A percentile compares a stretch with the other conserved stretches of the same genome.
Evolutionary conservation across 306 rosid species (phyloP).

Genomic region (Ochetophila trinervis): DNA sequence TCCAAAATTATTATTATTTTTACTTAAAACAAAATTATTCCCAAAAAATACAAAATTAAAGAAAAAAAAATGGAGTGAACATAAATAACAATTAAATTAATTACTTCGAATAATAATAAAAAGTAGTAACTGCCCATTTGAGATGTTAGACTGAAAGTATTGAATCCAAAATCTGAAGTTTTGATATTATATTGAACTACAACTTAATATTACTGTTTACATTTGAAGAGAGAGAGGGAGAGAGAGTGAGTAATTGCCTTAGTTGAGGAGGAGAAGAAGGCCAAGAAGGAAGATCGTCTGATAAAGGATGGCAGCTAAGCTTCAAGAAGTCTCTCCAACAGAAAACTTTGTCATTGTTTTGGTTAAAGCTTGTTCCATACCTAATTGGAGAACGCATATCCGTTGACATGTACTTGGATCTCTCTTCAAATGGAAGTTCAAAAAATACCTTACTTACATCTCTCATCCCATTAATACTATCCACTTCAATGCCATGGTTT

Average conservation of each 20-base stretch:
- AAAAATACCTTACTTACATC: slow-evolving; percentile 25
- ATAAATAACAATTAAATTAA: no score
- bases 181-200: no score
- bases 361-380: slow-evolving; percentile 37
- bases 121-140: no score
- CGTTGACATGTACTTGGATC: slow-evolving; percentile 27
- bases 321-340: slow-evolving; percentile 39
- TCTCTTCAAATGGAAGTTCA: slow-evolving; percentile 26
- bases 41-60: no score
- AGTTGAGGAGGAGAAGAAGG: slow-evolving; percentile 31
- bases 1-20: no score
- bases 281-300: slow-evolving; percentile 23
- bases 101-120: no score
- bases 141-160: no score
- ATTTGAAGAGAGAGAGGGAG: no score
- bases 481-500: slow-evolving; percentile 26
- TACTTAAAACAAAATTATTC: no score
- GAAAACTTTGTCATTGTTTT: slow-evolving; percentile 27
- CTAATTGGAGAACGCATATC: slow-evolving; percentile 25
- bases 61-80: no score
- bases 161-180: no score
- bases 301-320: slow-evolving; percentile 30
- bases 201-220: no score
- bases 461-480: slow-evolving; percentile 19
- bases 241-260: slow-evolving; percentile 15